A percentile compares a stretch with the other conserved stretches of the same genome.
These are phyloP conservation scores for Candida loeiensis DNA, from an alignment of 805 yeast species.

Conservation along the genomic window DNA sequence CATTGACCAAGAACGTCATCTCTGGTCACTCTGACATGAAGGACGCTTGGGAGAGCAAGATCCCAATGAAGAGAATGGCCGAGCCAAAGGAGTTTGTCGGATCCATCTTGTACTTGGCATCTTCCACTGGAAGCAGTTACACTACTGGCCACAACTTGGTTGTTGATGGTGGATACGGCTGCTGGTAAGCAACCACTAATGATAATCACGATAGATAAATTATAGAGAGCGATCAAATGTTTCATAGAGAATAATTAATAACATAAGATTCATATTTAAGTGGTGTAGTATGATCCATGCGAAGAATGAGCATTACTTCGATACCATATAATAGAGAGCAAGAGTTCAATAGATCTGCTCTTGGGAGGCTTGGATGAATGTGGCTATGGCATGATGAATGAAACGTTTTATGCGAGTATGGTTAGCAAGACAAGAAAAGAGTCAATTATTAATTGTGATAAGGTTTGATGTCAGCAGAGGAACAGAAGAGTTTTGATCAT, in stretches of 20 bases:
- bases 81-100: conserved; percentile 83
- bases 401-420: too few relatives aligned
- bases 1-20: conserved; percentile 69
- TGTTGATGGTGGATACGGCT: conserved; percentile 84
- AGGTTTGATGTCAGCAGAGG: too few relatives aligned
- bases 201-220: background rate
- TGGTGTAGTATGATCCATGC: too few relatives aligned
- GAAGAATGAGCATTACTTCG: too few relatives aligned
- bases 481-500: too few relatives aligned
- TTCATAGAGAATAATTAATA: background rate
- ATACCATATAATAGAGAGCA: too few relatives aligned
- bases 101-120: conserved; percentile 67
- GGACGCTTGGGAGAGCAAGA: conserved; percentile 66
- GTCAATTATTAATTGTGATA: too few relatives aligned
- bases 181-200: conserved; percentile 49
- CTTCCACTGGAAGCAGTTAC: conserved; percentile 67
- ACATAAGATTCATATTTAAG: too few relatives aligned
- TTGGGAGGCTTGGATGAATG: too few relatives aligned
- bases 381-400: too few relatives aligned
- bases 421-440: too few relatives aligned
- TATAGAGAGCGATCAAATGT: background rate
- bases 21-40: conserved; percentile 59
- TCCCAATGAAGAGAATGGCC: conserved; percentile 81
- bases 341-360: too few relatives aligned
- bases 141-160: conserved; percentile 82